Conservation (phyloP, 2,329 filamentous ascomycete species). For the Colletotrichum sublineola region DNA sequence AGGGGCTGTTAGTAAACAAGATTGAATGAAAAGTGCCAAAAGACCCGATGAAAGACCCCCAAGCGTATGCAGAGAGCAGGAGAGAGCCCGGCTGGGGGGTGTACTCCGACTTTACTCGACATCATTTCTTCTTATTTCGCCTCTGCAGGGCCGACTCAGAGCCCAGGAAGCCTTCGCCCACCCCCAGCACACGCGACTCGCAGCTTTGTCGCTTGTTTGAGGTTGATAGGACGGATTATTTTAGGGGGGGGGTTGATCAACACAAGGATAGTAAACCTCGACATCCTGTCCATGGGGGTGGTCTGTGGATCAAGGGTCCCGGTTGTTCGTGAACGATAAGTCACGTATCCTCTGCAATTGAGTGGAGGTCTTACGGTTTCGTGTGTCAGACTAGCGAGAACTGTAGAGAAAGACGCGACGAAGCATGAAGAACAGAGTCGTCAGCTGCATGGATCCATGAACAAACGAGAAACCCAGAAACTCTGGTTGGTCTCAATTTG, state of each 20-base stretch:
- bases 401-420: conserved; percentile 40
- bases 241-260: conserved; percentile 58
- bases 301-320: conserved; percentile 45
- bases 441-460: conserved; percentile 35
- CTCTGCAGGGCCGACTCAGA: conserved; percentile 31
- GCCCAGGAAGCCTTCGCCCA: conserved; percentile 26
- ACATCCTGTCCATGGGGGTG: conserved; percentile 36
- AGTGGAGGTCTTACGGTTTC: conserved; percentile 43
- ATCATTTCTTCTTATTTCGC: conserved; percentile 36
- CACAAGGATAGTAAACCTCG: conserved; percentile 50
- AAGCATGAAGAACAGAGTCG: conserved; percentile 43
- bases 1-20: neutral
- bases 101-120: conserved; percentile 33
- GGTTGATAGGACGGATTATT: conserved; percentile 64
- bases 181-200: conserved; percentile 43
- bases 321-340: conserved; percentile 37
- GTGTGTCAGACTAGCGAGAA: conserved; percentile 44
- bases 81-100: conserved; percentile 29
- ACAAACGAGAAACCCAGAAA: conserved; percentile 23
- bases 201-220: conserved; percentile 59
- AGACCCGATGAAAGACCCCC: conserved; percentile 29
- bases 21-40: conserved; percentile 22
- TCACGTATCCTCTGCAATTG: conserved; percentile 39
- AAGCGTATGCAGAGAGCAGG: conserved; percentile 30
- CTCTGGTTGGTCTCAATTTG: conserved; percentile 28